These are phyloP conservation scores for Themeda triandra DNA, from an alignment of 176 grass and related monocot species.

Conservation along the genomic window DNA sequence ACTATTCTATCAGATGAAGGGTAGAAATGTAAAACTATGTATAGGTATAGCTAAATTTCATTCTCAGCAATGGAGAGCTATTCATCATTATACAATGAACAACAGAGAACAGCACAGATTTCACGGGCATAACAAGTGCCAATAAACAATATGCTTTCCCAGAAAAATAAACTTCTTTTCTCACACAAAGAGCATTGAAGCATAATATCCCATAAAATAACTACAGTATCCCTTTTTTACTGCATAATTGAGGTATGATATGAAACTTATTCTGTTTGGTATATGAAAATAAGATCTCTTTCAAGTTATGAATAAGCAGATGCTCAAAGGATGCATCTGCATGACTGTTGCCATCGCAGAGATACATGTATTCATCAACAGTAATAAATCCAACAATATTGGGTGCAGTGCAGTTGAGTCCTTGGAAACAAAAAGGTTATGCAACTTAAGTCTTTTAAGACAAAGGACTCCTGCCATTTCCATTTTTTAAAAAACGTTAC, in stretches of 20 bases:
- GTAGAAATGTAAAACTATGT: background rate
- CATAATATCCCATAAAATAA: background rate
- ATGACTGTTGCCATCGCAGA: background rate
- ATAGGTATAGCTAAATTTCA: background rate
- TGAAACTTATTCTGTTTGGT: background rate
- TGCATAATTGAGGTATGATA: background rate
- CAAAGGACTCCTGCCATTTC: background rate
- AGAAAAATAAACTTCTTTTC: background rate
- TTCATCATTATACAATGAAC: background rate
- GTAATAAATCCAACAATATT: background rate
- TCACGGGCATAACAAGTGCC: background rate
- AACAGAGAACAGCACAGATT: background rate
- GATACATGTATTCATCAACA: background rate
- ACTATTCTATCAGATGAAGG: background rate
- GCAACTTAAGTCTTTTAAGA: background rate
- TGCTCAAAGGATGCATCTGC: background rate
- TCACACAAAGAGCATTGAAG: background rate
- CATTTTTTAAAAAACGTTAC: background rate
- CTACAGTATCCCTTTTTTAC: background rate
- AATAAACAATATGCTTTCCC: background rate
- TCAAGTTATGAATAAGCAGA: background rate
- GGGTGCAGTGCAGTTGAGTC: background rate
- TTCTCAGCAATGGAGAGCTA: background rate
- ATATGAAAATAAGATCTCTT: background rate
- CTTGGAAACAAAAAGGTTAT: background rate